Base-by-base conservation (phyloP, 202 grass and related monocot species). In the Carex sylvatica region DNA sequence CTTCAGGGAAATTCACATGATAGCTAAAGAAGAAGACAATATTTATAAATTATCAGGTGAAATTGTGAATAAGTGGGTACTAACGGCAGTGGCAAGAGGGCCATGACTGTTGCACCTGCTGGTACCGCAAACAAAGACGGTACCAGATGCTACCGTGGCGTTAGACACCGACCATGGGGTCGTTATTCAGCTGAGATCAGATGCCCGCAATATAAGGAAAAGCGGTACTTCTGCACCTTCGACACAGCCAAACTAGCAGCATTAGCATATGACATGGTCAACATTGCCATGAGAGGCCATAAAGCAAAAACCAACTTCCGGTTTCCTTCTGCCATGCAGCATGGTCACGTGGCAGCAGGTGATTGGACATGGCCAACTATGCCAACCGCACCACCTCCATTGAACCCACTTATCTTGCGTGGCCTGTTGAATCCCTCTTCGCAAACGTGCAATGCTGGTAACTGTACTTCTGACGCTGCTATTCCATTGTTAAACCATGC, bases 261-360 rank as follows among this genome's bases (percentile, higher is more conserved):
- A 67, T 95, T 88, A 85, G 96, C 96, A 44, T 99, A 99, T 70
- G 96, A 99, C 81, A 87, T 96, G 67, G 96, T 68, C 93, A 89
- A n/a, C n/a, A n/a, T n/a, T 55, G 91, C 91, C 83, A 93, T 96
- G 91, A 93, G 96, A 11, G 96, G 96, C 18, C 69, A 80, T 64
- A 99, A 95, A 87, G 96, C 96, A 22, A 93, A 93, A 59, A 99
- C 96, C 49, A 99, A 99, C 89, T 99, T 99, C 81, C 93, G 90
- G 5, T 61, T 66, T 30, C 71, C 80, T 18, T 60, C 42, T n/a
- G 61, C 82, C 2, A 65, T 69, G 16, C 61, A 74, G 28, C 78
- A 70, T n/a, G 44, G 46, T 30, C 80, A 70, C 15, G 19, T 49
- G 2, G 31, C 53, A 14, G 9, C 80, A 0, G 64, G 60, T 42